Base-by-base conservation (phyloP, 176 grass and related monocot species). In the Echinochloa phyllopogon region DNA sequence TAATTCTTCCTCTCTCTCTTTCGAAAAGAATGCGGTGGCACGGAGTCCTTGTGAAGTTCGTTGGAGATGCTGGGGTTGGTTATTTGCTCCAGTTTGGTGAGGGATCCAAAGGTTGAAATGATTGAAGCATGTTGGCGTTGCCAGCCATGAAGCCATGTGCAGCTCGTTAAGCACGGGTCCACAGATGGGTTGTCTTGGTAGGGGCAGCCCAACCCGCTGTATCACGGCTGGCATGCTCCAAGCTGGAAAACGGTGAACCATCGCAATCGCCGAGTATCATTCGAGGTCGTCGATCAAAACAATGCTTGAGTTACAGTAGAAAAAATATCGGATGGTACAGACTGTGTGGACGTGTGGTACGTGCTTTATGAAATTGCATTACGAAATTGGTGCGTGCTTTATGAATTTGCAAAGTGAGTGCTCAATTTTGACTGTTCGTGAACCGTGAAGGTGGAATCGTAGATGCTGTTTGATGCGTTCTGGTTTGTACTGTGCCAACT, bases 71-170 rank as follows among this genome's bases (percentile, higher is more conserved):
- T 6, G 21, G 20, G 23, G 23, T 15, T 74, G 51, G 47, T 29
- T 73, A 33, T 36, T 20, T 27, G n/a, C n/a, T n/a, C n/a, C n/a
- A 21, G 81, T 56, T 58, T 0, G 57, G 59, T 43, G 84, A 79
- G 58, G 40, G 84, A 78, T 86, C 74, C 84, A 29, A 86, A 79
- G 80, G 51, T 0, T 59, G 80, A 59, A 90, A 90, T 87, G 17
- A 90, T 90, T 79, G 88, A 72, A 50, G 79, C 88, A 85, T 84
- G 83, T 77, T 42, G 74, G 20, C 20, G 21, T 84, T 58, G 69
- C 36, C 79, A 81, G 65, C 49, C 49, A 57, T 4, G 49, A 23
- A 21, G 16, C 74, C 89, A 87, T 87, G 88, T 79, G 84, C 75
- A 21, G 67, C 59, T 38, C 12, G 75, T 65, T 57, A 47, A 37